Evolutionary conservation across 2,329 filamentous ascomycete species (phyloP), one percentile per base, ranked within the genome.

Genomic region (Aspergillus aculeatus): DNA sequence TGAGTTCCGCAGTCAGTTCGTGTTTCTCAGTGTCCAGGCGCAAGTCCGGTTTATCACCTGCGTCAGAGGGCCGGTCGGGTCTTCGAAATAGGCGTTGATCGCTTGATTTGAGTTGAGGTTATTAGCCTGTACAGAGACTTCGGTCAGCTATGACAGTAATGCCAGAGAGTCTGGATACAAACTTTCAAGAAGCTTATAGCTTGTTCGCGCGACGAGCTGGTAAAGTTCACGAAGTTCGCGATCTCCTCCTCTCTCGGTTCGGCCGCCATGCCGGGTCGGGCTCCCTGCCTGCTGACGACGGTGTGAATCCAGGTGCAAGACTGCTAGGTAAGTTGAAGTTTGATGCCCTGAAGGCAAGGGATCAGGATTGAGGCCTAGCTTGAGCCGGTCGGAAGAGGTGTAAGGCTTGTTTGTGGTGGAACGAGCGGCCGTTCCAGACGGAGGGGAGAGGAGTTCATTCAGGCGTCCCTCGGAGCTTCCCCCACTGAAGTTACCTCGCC

Each of bases 61-160:
- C 54, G 65, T 61, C 48, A 71, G 68, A 21, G 71, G 66, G 26
- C 72, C 70, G 16, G 70, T 71, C 16, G 77, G 77, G 64, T 80
- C 77, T 68, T 81, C 78, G 35, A 79, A 79, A 63, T 77, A 81
- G 21, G 78, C 78, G 67, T 81, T 81, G 62, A 80, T 75, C 32
- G 79, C 79, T 66, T 75, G 76, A 47, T 79, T 73, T 1, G 76
- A 72, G 62, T 81, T 75, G 51, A 77, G 72, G 55, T 79, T 75
- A 62, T 80, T 75, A 55, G 76, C 77, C 79, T 80, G 55, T n/a
- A 31, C 10, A 23, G 14, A 47, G n/a, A 3, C 11, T 32, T 3
- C 32, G 2, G n/a, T 72, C 57, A 70, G 65, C n/a, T 31, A n/a
- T 12, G 2, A 16, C 10, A 48, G n/a, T 6, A 16, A 21, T 5